These are phyloP conservation scores for Phycomyces nitens DNA, from an alignment of 192 early-diverging fungal species.

Conservation along the genomic window DNA sequence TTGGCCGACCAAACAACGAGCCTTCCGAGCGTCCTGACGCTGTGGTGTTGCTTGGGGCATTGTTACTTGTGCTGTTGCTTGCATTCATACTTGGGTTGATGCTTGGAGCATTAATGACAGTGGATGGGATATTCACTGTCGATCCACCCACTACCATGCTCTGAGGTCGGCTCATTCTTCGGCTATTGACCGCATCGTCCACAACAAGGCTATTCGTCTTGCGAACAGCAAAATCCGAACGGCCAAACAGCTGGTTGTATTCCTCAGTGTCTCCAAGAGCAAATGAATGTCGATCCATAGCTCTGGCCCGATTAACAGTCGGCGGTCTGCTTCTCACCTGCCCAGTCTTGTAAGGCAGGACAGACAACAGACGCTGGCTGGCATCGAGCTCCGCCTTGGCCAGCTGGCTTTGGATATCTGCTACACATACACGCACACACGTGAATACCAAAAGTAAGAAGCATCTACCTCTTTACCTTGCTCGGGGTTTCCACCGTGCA, in stretches of 20 bases:
- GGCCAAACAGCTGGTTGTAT: constrained; percentile 34
- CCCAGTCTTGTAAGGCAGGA: constrained; percentile 26
- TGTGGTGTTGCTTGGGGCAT: neutral
- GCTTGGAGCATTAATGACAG: too few species aligned
- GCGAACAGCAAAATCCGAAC: neutral
- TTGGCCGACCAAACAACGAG: neutral
- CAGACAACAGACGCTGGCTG: constrained; percentile 23
- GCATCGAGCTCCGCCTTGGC: constrained; percentile 53
- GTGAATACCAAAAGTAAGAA: neutral
- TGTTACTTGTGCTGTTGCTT: too few species aligned
- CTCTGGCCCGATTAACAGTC: constrained; percentile 16
- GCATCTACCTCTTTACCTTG: constrained; percentile 36
- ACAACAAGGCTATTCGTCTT: neutral
- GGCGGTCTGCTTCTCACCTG: neutral
- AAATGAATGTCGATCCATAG: constrained; percentile 55
- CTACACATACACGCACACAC: constrained; percentile 6
- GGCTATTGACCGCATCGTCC: neutral
- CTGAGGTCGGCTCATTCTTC: neutral
- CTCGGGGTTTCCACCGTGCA: constrained; percentile 46
- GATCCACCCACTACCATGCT: neutral
- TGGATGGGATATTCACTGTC: too few species aligned
- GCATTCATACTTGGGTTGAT: too few species aligned
- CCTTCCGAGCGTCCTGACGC: neutral
- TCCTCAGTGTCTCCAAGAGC: constrained; percentile 46
- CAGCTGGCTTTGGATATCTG: constrained; percentile 44